phyloP scores from a whole-genome alignment of 139 green algal species.

The Coccomyxa sp. region DNA sequence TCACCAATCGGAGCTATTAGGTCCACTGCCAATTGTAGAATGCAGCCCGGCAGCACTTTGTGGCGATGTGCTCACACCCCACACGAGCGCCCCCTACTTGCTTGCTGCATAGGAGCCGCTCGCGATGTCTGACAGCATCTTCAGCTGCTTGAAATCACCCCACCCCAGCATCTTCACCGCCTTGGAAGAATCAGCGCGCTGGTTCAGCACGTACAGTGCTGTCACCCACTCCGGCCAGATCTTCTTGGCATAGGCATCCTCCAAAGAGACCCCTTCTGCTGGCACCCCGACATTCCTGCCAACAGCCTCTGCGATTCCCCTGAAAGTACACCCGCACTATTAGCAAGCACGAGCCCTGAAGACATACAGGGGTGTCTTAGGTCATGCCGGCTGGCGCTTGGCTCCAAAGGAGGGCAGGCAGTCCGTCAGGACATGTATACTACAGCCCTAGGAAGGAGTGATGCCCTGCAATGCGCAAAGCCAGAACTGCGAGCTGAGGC shows the following conservation, averaged over 20 bases:
- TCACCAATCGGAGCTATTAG: too few species aligned
- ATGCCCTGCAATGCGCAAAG: not conserved
- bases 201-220: not conserved
- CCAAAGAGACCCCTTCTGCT: not conserved
- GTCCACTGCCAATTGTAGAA: too few species aligned
- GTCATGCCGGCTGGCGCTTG: not conserved
- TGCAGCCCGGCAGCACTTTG: too few species aligned
- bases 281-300: not conserved
- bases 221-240: not conserved
- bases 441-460: not conserved
- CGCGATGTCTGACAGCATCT: slow-evolving; percentile 6
- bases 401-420: not conserved
- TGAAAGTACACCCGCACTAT: not conserved
- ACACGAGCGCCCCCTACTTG: too few species aligned
- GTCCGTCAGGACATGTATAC: not conserved
- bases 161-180: slow-evolving; percentile 1
- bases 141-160: not conserved
- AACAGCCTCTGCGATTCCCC: not conserved
- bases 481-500: not conserved
- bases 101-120: not conserved
- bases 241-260: not conserved
- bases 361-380: not conserved
- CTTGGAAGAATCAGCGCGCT: not conserved
- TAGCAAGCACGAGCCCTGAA: not conserved
- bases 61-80: too few species aligned